phyloP scores from a whole-genome alignment of 208 protist species.

The Crithidia acanthocephali region DNA sequence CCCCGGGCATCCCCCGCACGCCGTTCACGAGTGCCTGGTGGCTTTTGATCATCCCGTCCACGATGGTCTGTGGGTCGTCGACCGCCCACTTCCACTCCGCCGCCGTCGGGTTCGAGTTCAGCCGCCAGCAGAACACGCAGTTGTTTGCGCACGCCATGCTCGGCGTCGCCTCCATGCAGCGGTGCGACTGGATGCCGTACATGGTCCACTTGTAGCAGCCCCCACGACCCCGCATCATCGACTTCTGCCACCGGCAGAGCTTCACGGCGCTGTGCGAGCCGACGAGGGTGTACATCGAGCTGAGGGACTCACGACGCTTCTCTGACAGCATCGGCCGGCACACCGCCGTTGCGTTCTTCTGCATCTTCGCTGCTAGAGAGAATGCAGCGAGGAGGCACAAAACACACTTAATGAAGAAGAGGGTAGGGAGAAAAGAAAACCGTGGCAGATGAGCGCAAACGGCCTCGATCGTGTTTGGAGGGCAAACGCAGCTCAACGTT shows the following conservation, averaged over 20 bases:
- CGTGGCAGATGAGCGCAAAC: no score
- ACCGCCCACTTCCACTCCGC: conserved; percentile 93
- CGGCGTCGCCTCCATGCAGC: conserved; percentile 97
- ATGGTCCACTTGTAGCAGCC: conserved; percentile 98
- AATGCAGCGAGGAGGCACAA: no score
- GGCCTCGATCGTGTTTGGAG: no score
- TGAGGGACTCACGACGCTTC: conserved; percentile 62
- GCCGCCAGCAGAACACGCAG: conserved; percentile 96
- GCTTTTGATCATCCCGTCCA: conserved; percentile 84
- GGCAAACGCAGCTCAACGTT: no score
- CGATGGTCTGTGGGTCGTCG: conserved; percentile 89
- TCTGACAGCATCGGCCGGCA: conserved; percentile 83
- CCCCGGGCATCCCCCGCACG: conserved; percentile 90
- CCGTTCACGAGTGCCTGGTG: conserved; percentile 85
- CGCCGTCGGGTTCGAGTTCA: conserved; percentile 95
- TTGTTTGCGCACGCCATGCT: conserved; percentile 97
- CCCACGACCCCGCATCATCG: conserved; percentile 96
- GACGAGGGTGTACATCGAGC: conserved; percentile 90
- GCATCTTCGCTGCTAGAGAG: conserved; percentile 12
- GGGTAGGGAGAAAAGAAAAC: no score
- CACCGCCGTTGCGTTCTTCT: conserved; percentile 16
- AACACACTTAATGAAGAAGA: no score
- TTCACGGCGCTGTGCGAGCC: conserved; percentile 97
- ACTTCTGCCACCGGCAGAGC: conserved; percentile 98
- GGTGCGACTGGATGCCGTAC: conserved; percentile 96